Percentiles rank a stretch among this genome's conserved stretches.
These are phyloP conservation scores for Candida tetrigidarum DNA, from an alignment of 1,139 yeast genomes.

Conservation along the genomic window DNA sequence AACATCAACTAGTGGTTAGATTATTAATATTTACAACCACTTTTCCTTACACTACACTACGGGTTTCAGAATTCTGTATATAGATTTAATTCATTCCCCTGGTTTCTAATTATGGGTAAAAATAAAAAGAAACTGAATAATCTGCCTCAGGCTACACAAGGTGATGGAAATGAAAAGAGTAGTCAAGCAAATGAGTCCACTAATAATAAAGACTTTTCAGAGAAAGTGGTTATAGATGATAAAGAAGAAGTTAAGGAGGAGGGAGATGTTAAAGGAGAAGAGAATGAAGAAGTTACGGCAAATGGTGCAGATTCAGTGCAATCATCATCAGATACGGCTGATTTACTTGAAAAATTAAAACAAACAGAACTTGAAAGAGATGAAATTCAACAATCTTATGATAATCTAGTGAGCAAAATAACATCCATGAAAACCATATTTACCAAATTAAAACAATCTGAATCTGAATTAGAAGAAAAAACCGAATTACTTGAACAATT, in stretches of 20 bases:
- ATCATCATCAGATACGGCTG: slow-evolving; percentile 3
- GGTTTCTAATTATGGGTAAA: slow-evolving; percentile 6
- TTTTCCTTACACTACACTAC: no score
- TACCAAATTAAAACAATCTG: slow-evolving; percentile 75
- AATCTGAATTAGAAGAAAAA: slow-evolving; percentile 66
- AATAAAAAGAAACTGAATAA: slow-evolving; percentile 10
- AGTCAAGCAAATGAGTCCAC: background rate
- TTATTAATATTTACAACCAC: no score
- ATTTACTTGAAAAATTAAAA: slow-evolving; percentile 12
- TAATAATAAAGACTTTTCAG: slow-evolving; percentile 2
- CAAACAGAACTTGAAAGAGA: slow-evolving; percentile 55
- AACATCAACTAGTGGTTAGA: no score
- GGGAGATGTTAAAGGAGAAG: background rate
- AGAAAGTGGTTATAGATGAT: background rate
- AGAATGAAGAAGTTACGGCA: no score
- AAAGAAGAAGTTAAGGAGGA: slow-evolving; percentile 2
- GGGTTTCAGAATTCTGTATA: background rate
- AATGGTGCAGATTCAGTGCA: slow-evolving; percentile 1
- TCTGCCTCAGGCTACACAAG: background rate
- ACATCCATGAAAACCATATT: slow-evolving; percentile 82
- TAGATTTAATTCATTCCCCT: background rate
- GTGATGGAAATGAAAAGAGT: background rate
- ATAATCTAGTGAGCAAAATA: slow-evolving; percentile 70
- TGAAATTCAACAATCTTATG: slow-evolving; percentile 71
- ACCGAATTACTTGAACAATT: slow-evolving; percentile 42